A percentile compares a stretch with the other conserved stretches of the same genome.
phyloP scores from a whole-genome alignment of 2,329 filamentous ascomycete genomes.

The Aspergillus sp. region DNA sequence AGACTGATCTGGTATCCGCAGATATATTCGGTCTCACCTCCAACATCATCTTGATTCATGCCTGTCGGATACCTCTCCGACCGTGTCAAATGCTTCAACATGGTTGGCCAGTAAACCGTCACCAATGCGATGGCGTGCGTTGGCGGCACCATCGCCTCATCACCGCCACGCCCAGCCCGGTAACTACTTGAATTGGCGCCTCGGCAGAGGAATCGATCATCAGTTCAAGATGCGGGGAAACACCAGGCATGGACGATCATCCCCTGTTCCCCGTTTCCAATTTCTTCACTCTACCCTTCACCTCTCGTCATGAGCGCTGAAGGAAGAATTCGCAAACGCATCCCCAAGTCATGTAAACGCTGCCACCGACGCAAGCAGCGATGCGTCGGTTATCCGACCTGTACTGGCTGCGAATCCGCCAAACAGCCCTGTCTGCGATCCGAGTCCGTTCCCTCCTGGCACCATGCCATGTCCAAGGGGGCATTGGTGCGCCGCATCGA shows the following conservation, averaged over 20 bases:
- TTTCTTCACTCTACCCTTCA: background rate
- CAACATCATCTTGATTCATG: no score
- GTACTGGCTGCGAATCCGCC: conserved; percentile 24
- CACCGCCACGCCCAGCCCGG: background rate
- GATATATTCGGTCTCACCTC: no score
- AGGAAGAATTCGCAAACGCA: conserved; percentile 22
- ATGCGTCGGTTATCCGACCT: conserved; percentile 25
- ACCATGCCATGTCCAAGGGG: conserved; percentile 29
- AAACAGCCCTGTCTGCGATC: conserved; percentile 22
- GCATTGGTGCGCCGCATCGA: conserved; percentile 26
- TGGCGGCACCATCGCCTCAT: background rate
- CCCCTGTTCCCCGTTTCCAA: background rate
- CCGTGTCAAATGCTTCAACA: no score
- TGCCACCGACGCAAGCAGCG: conserved; percentile 30
- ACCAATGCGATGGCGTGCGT: background rate
- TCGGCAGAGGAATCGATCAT: background rate
- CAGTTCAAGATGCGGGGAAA: background rate
- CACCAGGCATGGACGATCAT: background rate
- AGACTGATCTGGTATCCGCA: no score
- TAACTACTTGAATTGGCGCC: background rate
- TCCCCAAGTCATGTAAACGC: conserved; percentile 26
- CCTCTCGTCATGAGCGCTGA: conserved; percentile 7
- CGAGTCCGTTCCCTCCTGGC: conserved; percentile 24
- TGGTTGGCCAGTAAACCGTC: background rate
- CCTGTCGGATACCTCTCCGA: no score